Percentiles rank a stretch among this genome's conserved stretches.
Evolutionary conservation across 1,284 basidiomycete genomes (phyloP).

Genomic region (Ceratobasidium sp.): DNA sequence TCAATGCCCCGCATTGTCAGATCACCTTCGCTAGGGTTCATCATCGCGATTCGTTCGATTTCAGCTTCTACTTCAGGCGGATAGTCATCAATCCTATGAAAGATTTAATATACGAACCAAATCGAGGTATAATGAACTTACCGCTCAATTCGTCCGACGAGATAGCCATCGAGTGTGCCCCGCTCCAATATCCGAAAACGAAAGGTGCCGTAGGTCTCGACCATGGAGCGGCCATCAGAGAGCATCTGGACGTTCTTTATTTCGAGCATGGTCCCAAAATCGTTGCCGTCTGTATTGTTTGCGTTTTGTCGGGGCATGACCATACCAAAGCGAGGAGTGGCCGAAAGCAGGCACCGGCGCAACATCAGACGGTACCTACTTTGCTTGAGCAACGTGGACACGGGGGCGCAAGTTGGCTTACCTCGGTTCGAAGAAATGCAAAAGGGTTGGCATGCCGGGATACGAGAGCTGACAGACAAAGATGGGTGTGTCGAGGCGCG

Average conservation of each 20-base stretch:
- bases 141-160: conserved; percentile 79
- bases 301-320: conserved; percentile 66
- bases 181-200: conserved; percentile 86
- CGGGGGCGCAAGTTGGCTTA: conserved; percentile 45
- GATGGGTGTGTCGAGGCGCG: conserved; percentile 83
- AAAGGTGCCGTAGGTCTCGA: conserved; percentile 82
- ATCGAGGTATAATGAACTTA: conserved; percentile 45
- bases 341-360: conserved; percentile 80
- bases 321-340: conserved; percentile 85
- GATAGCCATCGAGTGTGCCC: conserved; percentile 85
- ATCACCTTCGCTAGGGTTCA: conserved; percentile 13
- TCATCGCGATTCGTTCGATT: conserved; percentile 50
- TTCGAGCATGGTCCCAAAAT: conserved; percentile 90
- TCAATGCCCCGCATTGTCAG: conserved; percentile 44
- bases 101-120: not conserved
- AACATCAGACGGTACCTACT: conserved; percentile 87
- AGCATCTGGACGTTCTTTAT: conserved; percentile 87
- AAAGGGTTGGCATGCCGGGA: conserved; percentile 83
- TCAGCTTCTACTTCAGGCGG: conserved; percentile 56
- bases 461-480: conserved; percentile 90
- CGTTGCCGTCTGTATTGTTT: conserved; percentile 54
- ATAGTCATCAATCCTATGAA: conserved; percentile 60
- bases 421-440: conserved; percentile 93
- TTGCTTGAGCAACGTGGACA: conserved; percentile 15
- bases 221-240: conserved; percentile 85